Evolutionary conservation across 495 filamentous ascomycete genomes (phyloP).

Genomic region (Xylaria sp.): DNA sequence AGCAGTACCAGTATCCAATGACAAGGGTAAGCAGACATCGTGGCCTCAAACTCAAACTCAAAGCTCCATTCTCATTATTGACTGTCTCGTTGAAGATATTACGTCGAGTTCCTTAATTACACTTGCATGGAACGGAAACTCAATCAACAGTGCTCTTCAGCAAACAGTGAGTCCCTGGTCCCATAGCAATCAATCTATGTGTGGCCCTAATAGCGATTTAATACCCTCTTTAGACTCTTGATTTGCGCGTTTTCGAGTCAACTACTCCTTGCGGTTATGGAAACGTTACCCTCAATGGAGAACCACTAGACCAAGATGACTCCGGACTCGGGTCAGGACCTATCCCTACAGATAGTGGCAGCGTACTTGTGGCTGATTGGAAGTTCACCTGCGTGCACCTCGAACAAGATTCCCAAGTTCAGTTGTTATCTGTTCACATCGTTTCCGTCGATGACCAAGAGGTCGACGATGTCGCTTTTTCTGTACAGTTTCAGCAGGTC

Average conservation of each 20-base stretch:
- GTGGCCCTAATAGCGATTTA: background rate
- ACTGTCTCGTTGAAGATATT: slow-evolving; percentile 14
- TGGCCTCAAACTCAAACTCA: background rate
- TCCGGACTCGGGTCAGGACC: slow-evolving; percentile 41
- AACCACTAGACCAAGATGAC: slow-evolving; percentile 42
- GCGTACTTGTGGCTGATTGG: slow-evolving; percentile 50
- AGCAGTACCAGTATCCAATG: background rate
- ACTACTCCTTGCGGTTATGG: slow-evolving; percentile 44
- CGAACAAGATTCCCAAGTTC: slow-evolving; percentile 49
- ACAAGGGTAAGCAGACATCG: slow-evolving; percentile 16
- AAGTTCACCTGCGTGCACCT: slow-evolving; percentile 52
- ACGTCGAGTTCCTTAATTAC: slow-evolving; percentile 33
- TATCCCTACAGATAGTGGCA: slow-evolving; percentile 38
- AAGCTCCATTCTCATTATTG: slow-evolving; percentile 1
- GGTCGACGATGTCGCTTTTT: slow-evolving; percentile 49
- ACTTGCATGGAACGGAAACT: slow-evolving; percentile 26
- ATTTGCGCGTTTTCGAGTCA: slow-evolving; percentile 44
- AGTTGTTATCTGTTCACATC: slow-evolving; percentile 56
- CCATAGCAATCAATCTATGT: background rate
- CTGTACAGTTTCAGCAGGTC: slow-evolving; percentile 54
- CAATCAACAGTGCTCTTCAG: slow-evolving; percentile 23
- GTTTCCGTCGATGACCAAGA: slow-evolving; percentile 45
- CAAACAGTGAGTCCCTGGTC: slow-evolving; percentile 31
- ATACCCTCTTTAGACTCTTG: slow-evolving; percentile 37
- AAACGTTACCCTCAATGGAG: slow-evolving; percentile 47